A percentile compares a stretch with the other conserved stretches of the same genome.
phyloP scores from a whole-genome alignment of 1,139 yeast genomes.

The Diutina sp. region DNA sequence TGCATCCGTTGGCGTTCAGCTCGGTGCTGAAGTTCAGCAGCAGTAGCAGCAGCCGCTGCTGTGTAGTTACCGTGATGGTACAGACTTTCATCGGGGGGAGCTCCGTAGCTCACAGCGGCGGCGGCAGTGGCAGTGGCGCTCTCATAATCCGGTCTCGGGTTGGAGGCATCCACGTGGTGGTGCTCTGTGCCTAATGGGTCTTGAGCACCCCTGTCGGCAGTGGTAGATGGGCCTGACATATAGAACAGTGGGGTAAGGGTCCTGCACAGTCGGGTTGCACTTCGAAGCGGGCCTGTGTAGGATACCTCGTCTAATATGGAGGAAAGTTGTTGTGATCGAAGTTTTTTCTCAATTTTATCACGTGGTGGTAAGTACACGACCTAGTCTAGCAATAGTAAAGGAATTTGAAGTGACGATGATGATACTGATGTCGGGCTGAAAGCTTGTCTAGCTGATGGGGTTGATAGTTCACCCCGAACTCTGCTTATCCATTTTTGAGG shows the following conservation, averaged over 20 bases:
- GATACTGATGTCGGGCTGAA: too few species aligned
- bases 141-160: slow-evolving; percentile 7
- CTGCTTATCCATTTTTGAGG: too few species aligned
- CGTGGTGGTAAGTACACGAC: background rate
- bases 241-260: background rate
- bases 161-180: slow-evolving; percentile 6
- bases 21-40: slow-evolving; percentile 1
- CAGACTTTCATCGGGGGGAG: slow-evolving; percentile 8
- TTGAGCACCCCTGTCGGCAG: slow-evolving; percentile 19
- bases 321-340: background rate
- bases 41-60: slow-evolving; percentile 7
- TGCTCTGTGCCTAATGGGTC: slow-evolving; percentile 6
- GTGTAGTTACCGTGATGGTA: slow-evolving; percentile 7
- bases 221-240: slow-evolving; percentile 18
- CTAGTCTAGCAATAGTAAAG: background rate
- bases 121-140: slow-evolving; percentile 9
- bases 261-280: background rate
- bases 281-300: background rate
- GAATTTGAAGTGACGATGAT: too few species aligned
- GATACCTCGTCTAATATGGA: background rate
- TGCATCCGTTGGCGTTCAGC: slow-evolving; percentile 5
- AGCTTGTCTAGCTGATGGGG: too few species aligned
- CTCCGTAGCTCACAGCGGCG: slow-evolving; percentile 8
- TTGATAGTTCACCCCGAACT: too few species aligned
- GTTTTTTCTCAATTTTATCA: background rate